Evolutionary conservation across 805 yeast genomes (phyloP).

Genomic region (Ogataea chonburiensis): DNA sequence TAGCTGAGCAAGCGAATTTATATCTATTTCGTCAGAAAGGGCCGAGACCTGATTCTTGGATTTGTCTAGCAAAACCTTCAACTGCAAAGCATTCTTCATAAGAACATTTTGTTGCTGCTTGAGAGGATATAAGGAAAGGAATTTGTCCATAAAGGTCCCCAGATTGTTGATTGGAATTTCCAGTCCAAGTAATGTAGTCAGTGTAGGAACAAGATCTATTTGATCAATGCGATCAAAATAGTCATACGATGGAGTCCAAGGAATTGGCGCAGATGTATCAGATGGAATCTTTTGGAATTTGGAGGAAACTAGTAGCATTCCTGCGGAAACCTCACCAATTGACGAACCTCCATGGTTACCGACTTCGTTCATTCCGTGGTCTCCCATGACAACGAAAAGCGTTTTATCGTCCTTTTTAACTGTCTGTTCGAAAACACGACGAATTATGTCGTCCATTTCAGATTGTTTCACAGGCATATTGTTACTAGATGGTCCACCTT

Average conservation of each 20-base stretch:
- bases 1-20: slow-evolving; percentile 13
- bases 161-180: slow-evolving; percentile 71
- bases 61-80: slow-evolving; percentile 47
- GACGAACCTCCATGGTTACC: slow-evolving; percentile 98
- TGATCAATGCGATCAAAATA: slow-evolving; percentile 60
- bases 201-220: slow-evolving; percentile 71
- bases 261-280: slow-evolving; percentile 38
- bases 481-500: slow-evolving; percentile 82
- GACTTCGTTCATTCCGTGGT: slow-evolving; percentile 94
- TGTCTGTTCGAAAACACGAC: slow-evolving; percentile 43
- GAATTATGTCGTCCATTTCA: slow-evolving; percentile 79
- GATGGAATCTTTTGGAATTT: slow-evolving; percentile 40
- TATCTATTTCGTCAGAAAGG: slow-evolving; percentile 17
- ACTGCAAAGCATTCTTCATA: slow-evolving; percentile 57
- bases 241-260: slow-evolving; percentile 42
- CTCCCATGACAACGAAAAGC: slow-evolving; percentile 77
- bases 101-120: slow-evolving; percentile 39
- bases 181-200: slow-evolving; percentile 57
- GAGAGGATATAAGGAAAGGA: slow-evolving; percentile 52
- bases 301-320: slow-evolving; percentile 65
- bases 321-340: slow-evolving; percentile 88
- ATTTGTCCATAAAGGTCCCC: slow-evolving; percentile 64
- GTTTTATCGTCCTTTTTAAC: slow-evolving; percentile 42
- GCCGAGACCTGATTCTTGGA: slow-evolving; percentile 29
- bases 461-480: slow-evolving; percentile 79